Evolutionary conservation across 2,329 filamentous ascomycete species (phyloP).

Genomic region (Aspergillus candidus): DNA sequence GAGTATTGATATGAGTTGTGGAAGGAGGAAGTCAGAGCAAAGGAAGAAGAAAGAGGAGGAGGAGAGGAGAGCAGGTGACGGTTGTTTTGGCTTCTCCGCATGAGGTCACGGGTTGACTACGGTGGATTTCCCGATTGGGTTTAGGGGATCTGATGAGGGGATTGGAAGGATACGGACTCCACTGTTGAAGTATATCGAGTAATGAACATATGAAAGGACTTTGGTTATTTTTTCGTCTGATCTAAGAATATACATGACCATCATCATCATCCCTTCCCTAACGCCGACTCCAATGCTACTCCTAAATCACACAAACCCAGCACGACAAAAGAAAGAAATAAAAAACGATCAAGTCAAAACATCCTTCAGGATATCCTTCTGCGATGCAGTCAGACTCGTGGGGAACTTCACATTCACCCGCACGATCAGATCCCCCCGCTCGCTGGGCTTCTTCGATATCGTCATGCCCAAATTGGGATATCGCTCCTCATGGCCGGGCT

Average conservation of each 20-base stretch:
- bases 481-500: conserved; percentile 71
- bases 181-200: too few relatives aligned
- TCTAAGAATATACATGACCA: too few relatives aligned
- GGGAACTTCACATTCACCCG: conserved; percentile 93
- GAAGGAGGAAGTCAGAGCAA: conserved; percentile 2
- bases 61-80: background rate
- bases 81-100: background rate
- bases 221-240: too few relatives aligned
- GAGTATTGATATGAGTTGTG: background rate
- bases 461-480: conserved; percentile 93
- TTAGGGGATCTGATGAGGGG: too few relatives aligned
- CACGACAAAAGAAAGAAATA: background rate
- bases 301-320: conserved; percentile 1
- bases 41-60: conserved; percentile 1
- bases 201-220: too few relatives aligned
- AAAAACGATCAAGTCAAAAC: conserved; percentile 52
- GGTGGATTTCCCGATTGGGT: too few relatives aligned
- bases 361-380: conserved; percentile 76
- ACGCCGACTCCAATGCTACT: too few relatives aligned
- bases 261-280: too few relatives aligned
- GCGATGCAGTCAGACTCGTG: conserved; percentile 62
- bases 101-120: background rate
- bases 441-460: conserved; percentile 77
- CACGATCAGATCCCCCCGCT: conserved; percentile 82
- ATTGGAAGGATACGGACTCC: too few relatives aligned